A percentile compares a stretch with the other conserved stretches of the same genome.
These are phyloP conservation scores for Effrenium voratum DNA, from an alignment of 73 alveolate genomes.

Conservation along the genomic window DNA sequence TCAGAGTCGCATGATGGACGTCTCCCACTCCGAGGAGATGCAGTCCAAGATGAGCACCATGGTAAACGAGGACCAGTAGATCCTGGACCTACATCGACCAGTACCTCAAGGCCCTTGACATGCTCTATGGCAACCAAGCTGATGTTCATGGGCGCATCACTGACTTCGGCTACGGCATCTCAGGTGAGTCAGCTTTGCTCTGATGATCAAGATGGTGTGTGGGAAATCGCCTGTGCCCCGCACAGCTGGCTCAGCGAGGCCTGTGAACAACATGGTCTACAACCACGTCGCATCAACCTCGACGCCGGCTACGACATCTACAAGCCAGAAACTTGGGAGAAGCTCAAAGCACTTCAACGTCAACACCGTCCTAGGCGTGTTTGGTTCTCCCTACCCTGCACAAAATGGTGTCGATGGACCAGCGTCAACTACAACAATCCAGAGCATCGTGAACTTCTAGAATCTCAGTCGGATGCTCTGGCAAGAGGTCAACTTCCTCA, in stretches of 20 bases:
- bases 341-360: not conserved
- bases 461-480: not conserved
- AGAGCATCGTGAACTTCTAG: not conserved
- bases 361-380: not conserved
- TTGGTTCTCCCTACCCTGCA: slow-evolving; percentile 29
- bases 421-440: not conserved
- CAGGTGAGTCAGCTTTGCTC: not conserved
- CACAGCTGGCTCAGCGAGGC: slow-evolving; percentile 21
- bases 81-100: not conserved
- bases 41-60: not conserved
- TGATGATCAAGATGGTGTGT: not conserved
- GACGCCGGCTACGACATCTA: not conserved
- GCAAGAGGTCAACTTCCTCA: not conserved
- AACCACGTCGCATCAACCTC: slow-evolving; percentile 8
- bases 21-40: not conserved
- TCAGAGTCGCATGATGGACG: not conserved
- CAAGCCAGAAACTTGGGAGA: not conserved
- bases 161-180: not conserved
- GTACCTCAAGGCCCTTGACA: not conserved
- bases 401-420: slow-evolving; percentile 19
- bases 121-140: not conserved
- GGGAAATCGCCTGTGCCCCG: slow-evolving; percentile 26
- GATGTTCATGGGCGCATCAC: not conserved
- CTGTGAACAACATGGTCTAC: not conserved
- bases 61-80: not conserved